Base-by-base conservation (phyloP, 305 asterid species). In the Solanum hybrid region DNA sequence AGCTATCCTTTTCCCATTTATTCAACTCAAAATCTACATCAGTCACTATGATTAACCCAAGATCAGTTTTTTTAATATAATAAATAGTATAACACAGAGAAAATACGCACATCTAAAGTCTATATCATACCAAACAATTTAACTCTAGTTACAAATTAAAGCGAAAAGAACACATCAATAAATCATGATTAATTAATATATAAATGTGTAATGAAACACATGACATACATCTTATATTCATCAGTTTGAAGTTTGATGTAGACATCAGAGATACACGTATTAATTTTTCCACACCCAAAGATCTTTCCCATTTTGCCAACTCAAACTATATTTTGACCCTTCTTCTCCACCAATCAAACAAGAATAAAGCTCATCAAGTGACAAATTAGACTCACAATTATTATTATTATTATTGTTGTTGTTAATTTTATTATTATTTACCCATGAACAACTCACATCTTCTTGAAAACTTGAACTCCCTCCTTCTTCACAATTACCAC, bases 351-450 rank as follows among this genome's bases (percentile, higher is more conserved):
- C 89, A 11, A 73, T 78, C 19, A 75, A 26, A 26, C 85, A 75
- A 75, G 73, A 84, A 87, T 87, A 87, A 32, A 87, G 75, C 73
- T 87, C 89, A 36, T 87, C 89, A 87, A 87, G 64, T 51, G 64
- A 75, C 34, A 87, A 75, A 17, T 45, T 82, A 29, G 87, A 82
- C 19, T 82, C 73, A 82, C 73, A 17, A 45, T 82, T 17, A 8
- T 76, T 75, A 7, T 14, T 29, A 7, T 29, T 15, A 8, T 75
- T 75, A 7, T 14, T 29, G 3, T 29, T 27, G 15, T 64, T 66
- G 29, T n/a, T n/a, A n/a, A 14, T 51, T 15, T 66, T 36, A n/a
- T 37, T 24, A 11, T 78, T 78, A 31, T 81, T 81, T 1, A 82
- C 29, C 40, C 37, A 45, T 9, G 73, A 82, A 29, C 87, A 82